A percentile compares a stretch with the other conserved stretches of the same genome.
Evolutionary conservation across 228 moss, liverwort and hornwort species (phyloP).

Genomic region (Sphagnum magellanicum): DNA sequence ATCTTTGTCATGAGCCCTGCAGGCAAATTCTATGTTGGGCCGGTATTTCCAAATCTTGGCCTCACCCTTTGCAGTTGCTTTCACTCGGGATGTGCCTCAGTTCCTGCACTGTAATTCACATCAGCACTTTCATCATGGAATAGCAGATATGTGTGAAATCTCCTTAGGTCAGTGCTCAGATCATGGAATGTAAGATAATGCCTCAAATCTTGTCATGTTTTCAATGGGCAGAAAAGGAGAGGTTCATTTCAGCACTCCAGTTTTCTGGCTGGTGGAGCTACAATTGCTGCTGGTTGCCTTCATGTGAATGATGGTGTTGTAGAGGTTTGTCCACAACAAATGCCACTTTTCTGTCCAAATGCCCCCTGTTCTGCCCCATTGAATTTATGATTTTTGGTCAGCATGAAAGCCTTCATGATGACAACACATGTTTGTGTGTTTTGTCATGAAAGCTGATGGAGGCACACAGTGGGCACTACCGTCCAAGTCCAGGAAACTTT

Average conservation of each 20-base stretch:
- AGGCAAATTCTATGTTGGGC: constrained; percentile 76
- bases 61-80: too few relatives aligned
- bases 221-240: constrained; percentile 62
- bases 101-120: too few relatives aligned
- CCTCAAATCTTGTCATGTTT: background rate
- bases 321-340: constrained; percentile 35
- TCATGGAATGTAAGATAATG: background rate
- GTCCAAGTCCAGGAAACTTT: constrained; percentile 83
- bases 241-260: constrained; percentile 95
- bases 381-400: background rate
- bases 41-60: constrained; percentile 28
- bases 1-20: constrained; percentile 90
- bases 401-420: too few relatives aligned
- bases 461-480: constrained; percentile 97
- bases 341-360: background rate
- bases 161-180: too few relatives aligned
- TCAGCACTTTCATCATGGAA: too few relatives aligned
- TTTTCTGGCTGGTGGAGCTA: constrained; percentile 90
- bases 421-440: too few relatives aligned
- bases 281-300: constrained; percentile 84
- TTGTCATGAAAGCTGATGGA: constrained; percentile 57
- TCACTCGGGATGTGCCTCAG: too few relatives aligned
- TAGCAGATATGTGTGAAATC: too few relatives aligned
- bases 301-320: constrained; percentile 64
- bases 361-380: background rate